Evolutionary conservation across 108 stramenopile genomes (phyloP), one percentile per base, ranked within the genome.

Genomic region (Pseudonitzschia multistriata): DNA sequence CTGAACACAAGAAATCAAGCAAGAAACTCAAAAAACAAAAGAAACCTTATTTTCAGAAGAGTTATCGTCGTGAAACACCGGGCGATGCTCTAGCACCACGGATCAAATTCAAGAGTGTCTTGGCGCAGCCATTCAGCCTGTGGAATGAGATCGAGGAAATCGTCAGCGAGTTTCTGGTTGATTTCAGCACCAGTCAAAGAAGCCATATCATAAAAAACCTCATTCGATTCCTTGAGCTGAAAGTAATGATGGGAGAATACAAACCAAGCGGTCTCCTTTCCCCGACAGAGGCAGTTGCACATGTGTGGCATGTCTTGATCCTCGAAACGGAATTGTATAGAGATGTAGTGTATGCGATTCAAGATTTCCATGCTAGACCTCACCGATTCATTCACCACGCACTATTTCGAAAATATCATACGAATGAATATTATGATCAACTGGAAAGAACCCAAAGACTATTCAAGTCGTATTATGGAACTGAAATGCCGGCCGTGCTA

Each of bases 191-290:
- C 34, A 54, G 34, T 14, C 63, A 53, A 50, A 62, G 72, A 28
- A 65, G 50, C 14, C 27, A 33, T 42, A 10, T 73, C 6, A 62
- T 73, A 33, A 56, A 56, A 33, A 50, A 66, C 29, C 49, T 73
- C 5, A 49, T 71, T 34, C 59, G 61, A 31, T 71, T 71, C 54
- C 60, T 71, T 37, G 70, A 71, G 33, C 36, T 71, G 60, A 71
- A 71, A 36, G 60, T 71, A 10, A 22, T 71, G 7, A 71, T 56
- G 70, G 70, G 62, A 8, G 70, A 71, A 48, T 71, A 60, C 56
- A 39, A 19, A 30, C 22, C 59, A 17, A 66, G 29, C 6, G 49
- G 48, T 19, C 52, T 65, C 13, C 36, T 73, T 19, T 62, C 63
- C 21, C 62, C 63, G 24, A 40, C 72, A 28, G 36, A 34, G 27